phyloP scores from a whole-genome alignment of 2,329 filamentous ascomycete genomes.

The Pyrenophora tritici-repentis region DNA sequence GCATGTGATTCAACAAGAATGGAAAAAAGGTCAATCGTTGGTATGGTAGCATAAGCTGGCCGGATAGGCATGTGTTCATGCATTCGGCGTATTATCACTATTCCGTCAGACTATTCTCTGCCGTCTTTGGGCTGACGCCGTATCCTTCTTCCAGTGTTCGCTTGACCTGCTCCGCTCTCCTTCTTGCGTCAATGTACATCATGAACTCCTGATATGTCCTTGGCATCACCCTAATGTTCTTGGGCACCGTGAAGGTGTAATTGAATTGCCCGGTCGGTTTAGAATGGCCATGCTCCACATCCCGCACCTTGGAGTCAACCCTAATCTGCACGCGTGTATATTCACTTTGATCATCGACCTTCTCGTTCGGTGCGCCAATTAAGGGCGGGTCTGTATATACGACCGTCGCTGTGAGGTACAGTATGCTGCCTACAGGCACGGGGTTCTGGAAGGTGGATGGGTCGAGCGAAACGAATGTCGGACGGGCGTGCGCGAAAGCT shows the following conservation, averaged over 20 bases:
- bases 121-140: conserved; percentile 36
- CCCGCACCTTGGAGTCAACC: conserved; percentile 72
- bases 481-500: conserved; percentile 70
- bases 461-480: conserved; percentile 73
- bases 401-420: conserved; percentile 74
- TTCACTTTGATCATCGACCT: conserved; percentile 39
- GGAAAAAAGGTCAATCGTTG: too few relatives aligned
- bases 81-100: conserved; percentile 9
- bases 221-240: conserved; percentile 69
- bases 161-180: conserved; percentile 59
- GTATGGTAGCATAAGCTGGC: too few relatives aligned
- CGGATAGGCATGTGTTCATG: too few relatives aligned
- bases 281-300: conserved; percentile 71
- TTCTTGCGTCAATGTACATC: conserved; percentile 66
- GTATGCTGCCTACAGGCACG: conserved; percentile 73
- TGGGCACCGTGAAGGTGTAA: conserved; percentile 71
- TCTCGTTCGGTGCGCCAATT: conserved; percentile 47
- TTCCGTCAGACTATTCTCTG: conserved; percentile 46
- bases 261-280: conserved; percentile 76
- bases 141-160: conserved; percentile 37
- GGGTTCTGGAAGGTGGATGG: conserved; percentile 76
- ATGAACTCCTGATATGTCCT: conserved; percentile 67
- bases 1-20: too few relatives aligned
- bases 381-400: conserved; percentile 71
- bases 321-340: conserved; percentile 71